Base-by-base conservation (phyloP, 805 yeast species). In the Pichia nakasei region DNA sequence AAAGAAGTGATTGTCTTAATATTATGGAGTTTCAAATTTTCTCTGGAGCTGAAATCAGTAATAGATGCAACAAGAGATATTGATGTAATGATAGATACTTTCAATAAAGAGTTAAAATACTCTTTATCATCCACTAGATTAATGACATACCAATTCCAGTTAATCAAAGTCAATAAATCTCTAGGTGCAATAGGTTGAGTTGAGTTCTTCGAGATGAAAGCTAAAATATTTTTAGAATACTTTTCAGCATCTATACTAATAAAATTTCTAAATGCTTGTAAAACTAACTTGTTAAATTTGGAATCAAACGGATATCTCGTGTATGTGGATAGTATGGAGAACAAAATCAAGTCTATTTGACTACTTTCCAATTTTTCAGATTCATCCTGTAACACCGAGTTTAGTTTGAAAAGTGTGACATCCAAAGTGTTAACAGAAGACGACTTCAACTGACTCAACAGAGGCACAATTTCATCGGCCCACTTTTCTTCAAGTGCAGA, bases 81-180 rank as follows among this genome's bases (percentile, higher is more conserved):
- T 34, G 66, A 70, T 12, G 61, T 56, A 19, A 52, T 57, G 27
- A 57, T 56, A 29, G 64, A 48, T 18, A 48, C 51, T 7, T 37
- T 45, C 6, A 53, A 18, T 9, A 54, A 31, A 4, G 43, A 26
- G 17, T 57, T 52, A 37, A 67, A 63, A 29, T 19, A 26, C 32
- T 1, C 48, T 3, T 54, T 38, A 24, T 54, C 52, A 6, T 56
- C 44, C 9, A 62, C 54, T 19, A 53, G 44, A 36, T 58, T 48
- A 22, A 64, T 37, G 58, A 75, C 53, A 39, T 58, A 57, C 41
- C 70, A 67, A 38, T 68, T 60, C 88, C 89, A 83, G 17, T 69
- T 67, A 35, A 83, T 63, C 22, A 83, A 59, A 24, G 80, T 70
- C 49, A 78, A 57, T 47, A 79, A 65, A 58, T 78, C 85, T 2